These are phyloP conservation scores for Moricandia arvensis DNA, from an alignment of 345 rosid genomes.

Conservation along the genomic window DNA sequence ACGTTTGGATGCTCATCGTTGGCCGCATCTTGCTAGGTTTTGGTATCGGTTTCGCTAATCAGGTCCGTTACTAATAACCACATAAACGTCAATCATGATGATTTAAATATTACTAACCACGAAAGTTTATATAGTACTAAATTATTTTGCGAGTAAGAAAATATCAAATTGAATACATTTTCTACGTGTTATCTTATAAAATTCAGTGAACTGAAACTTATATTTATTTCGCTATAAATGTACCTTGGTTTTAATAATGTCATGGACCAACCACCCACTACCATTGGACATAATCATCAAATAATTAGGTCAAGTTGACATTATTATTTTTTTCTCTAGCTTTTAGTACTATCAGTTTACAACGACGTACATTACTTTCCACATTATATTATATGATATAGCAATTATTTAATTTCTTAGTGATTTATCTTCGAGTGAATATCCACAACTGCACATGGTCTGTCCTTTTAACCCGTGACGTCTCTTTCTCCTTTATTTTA, in stretches of 20 bases:
- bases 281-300: constrained; percentile 22
- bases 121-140: neutral
- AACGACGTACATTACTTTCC: constrained; percentile 1
- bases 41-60: constrained; percentile 97
- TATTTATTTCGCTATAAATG: constrained; percentile 19
- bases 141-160: neutral
- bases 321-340: constrained; percentile 7
- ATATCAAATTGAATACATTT: neutral
- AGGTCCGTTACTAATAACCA: constrained; percentile 47
- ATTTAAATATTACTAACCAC: constrained; percentile 2
- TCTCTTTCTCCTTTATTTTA: constrained; percentile 9
- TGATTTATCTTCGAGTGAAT: constrained; percentile 3
- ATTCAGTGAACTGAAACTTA: neutral
- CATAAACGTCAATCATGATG: neutral
- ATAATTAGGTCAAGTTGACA: constrained; percentile 25
- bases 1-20: constrained; percentile 89
- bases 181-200: neutral
- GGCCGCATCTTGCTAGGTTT: constrained; percentile 93
- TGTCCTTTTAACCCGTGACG: constrained; percentile 11
- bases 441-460: constrained; percentile 37
- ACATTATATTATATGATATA: neutral
- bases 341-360: neutral
- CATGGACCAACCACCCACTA: constrained; percentile 20
- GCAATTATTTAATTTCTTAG: neutral
- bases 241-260: constrained; percentile 11